Percentiles rank a stretch among this genome's conserved stretches.
Evolutionary conservation across 495 filamentous ascomycete species (phyloP).

Genomic region (Penicillium angulare): DNA sequence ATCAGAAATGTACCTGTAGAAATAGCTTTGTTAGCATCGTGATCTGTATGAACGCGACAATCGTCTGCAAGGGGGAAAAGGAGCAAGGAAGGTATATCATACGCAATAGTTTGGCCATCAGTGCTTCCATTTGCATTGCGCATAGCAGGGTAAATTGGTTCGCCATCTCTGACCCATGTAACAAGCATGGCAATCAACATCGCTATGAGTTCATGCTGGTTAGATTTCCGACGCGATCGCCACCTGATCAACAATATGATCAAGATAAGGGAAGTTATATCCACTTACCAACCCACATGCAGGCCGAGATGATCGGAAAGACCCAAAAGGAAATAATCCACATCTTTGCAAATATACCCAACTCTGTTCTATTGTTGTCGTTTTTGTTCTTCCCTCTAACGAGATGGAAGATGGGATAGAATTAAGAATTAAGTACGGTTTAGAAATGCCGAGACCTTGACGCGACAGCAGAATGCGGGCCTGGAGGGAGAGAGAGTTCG

Average conservation of each 20-base stretch:
- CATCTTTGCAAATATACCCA: constrained; percentile 29
- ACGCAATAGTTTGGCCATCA: constrained; percentile 68
- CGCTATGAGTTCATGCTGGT: constrained; percentile 38
- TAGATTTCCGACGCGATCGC: constrained; percentile 6
- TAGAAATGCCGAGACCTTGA: not conserved
- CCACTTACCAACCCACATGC: constrained; percentile 71
- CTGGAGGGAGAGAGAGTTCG: too few species aligned
- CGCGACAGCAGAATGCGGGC: constrained; percentile 4
- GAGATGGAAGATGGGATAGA: not conserved
- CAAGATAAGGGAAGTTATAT: not conserved
- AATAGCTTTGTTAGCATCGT: not conserved
- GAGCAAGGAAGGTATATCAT: too few species aligned
- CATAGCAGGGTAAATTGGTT: constrained; percentile 67
- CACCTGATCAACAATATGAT: constrained; percentile 9
- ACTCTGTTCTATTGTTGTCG: not conserved
- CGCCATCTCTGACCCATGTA: constrained; percentile 63
- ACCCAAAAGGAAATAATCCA: constrained; percentile 65
- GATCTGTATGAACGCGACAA: too few species aligned
- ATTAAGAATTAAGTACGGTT: not conserved
- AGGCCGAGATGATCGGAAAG: constrained; percentile 75
- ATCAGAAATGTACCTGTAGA: constrained; percentile 64
- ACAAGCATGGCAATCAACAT: constrained; percentile 69
- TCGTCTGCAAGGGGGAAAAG: constrained; percentile 1
- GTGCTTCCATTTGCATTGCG: constrained; percentile 9
- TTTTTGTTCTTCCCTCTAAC: too few species aligned